Evolutionary conservation across 805 yeast species (phyloP), one percentile per base, ranked within the genome.

Genomic region (Suhomyces tanzawaensis): DNA sequence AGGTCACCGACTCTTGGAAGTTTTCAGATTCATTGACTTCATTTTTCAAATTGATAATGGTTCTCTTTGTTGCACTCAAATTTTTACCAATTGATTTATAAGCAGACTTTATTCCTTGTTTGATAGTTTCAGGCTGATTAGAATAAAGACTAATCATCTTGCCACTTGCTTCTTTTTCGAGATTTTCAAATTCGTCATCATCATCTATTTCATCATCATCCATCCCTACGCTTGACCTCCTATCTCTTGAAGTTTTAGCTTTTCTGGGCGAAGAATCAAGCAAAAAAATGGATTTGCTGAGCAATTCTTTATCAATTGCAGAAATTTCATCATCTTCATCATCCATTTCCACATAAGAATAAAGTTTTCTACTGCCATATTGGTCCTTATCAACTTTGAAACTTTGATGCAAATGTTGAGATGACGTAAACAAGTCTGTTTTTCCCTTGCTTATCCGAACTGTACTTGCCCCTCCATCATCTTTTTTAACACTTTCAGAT

Each of bases 61-160:
- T 83, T 34, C 76, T 74, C 48, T 72, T 75, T 0, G 96, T 93
- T 13, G 81, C 66, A 12, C 65, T 61, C 26, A 87, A 62, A 49
- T 88, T 88, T 41, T 73, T 71, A 8, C 83, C 90, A 29, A 90
- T 57, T 3, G 95, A 77, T 34, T 67, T 68, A 55, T 82, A 85
- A 0, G 96, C 96, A n/a, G 73, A 71, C 41, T 70, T 72, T 12
- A 90, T 55, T 0, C 98, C 98, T 47, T 82, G 82, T 44, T 74
- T 77, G 17, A 85, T 57, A 39, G 74, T 77, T 9, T 64, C 65
- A 0, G 98, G 98, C 55, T 87, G 97, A 53, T 86, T 79, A 1
- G 95, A 87, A 58, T 89, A 88, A 15, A 85, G 68, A 62, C 95
- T 85, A 4, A 84, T 71, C 13, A 60, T 35, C 40, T 65, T 66